phyloP scores from a whole-genome alignment of 352 stramenopile species.

The Peronosclerospora sorghi region DNA sequence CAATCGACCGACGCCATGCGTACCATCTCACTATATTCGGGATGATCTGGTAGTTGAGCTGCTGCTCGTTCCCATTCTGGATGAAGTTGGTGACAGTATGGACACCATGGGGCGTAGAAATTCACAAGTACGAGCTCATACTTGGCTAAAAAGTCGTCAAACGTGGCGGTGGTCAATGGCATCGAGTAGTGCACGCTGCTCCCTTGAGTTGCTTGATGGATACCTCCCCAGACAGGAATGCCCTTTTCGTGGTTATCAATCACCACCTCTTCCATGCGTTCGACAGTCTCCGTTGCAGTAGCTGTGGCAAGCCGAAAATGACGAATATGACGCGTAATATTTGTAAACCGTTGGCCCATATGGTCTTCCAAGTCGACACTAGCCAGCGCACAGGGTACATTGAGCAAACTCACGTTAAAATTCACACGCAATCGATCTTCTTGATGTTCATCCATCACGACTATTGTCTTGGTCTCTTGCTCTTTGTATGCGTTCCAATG shows the following conservation, averaged over 20 bases:
- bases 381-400: slow-evolving; percentile 54
- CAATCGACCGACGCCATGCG: slow-evolving; percentile 75
- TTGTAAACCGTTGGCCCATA: slow-evolving; percentile 65
- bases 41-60: slow-evolving; percentile 55
- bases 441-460: slow-evolving; percentile 65
- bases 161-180: slow-evolving; percentile 49
- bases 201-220: slow-evolving; percentile 31
- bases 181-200: slow-evolving; percentile 61
- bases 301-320: slow-evolving; percentile 50
- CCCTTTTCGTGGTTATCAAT: slow-evolving; percentile 55
- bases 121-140: slow-evolving; percentile 82
- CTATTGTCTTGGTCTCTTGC: slow-evolving; percentile 36
- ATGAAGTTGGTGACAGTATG: slow-evolving; percentile 61
- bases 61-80: slow-evolving; percentile 70
- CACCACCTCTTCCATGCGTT: slow-evolving; percentile 55
- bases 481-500: slow-evolving; percentile 47
- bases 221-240: slow-evolving; percentile 51
- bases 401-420: slow-evolving; percentile 75
- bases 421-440: slow-evolving; percentile 77
- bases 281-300: slow-evolving; percentile 15
- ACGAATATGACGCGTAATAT: slow-evolving; percentile 72
- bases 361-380: slow-evolving; percentile 75
- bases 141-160: slow-evolving; percentile 73
- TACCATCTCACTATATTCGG: slow-evolving; percentile 70
- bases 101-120: slow-evolving; percentile 78